Conservation (phyloP, 306 rosid genomes). For the Corylus avellana region DNA sequence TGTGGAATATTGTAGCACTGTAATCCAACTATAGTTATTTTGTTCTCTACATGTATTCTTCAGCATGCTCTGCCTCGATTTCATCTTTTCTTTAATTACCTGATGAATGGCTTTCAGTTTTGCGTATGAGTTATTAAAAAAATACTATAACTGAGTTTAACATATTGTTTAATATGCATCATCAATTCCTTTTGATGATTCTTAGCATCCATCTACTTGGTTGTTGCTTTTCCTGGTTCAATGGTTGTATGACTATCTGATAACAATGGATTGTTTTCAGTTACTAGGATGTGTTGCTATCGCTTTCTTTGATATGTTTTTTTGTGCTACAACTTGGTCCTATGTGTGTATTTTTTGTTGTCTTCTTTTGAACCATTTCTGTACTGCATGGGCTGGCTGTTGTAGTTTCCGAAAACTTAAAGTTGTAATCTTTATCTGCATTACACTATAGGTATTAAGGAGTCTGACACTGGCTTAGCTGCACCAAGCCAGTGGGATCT, state of each 20-base stretch:
- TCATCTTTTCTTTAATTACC: background rate
- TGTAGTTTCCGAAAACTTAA: slow-evolving; percentile 9
- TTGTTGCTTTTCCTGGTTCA: background rate
- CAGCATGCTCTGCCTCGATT: background rate
- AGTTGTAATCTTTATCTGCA: slow-evolving; percentile 21
- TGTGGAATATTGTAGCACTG: background rate
- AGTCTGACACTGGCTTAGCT: slow-evolving; percentile 98
- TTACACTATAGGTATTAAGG: slow-evolving; percentile 73
- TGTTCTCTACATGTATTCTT: background rate
- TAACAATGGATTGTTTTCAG: background rate
- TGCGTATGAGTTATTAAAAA: background rate
- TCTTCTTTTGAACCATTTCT: slow-evolving; percentile 11
- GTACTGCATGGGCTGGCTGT: slow-evolving; percentile 10
- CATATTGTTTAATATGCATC: background rate
- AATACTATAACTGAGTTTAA: no score
- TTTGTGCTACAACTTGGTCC: background rate
- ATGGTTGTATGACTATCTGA: no score
- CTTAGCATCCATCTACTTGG: background rate
- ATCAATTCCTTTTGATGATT: background rate
- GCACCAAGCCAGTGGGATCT: slow-evolving; percentile 99
- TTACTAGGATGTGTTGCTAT: background rate
- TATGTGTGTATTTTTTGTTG: background rate
- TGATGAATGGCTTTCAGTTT: background rate
- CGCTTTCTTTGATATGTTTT: background rate
- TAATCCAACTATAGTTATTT: background rate